Percentiles rank a stretch among this genome's conserved stretches.
Evolutionary conservation across 1,139 yeast species (phyloP).

Genomic region (Protomyces macrosporus): DNA sequence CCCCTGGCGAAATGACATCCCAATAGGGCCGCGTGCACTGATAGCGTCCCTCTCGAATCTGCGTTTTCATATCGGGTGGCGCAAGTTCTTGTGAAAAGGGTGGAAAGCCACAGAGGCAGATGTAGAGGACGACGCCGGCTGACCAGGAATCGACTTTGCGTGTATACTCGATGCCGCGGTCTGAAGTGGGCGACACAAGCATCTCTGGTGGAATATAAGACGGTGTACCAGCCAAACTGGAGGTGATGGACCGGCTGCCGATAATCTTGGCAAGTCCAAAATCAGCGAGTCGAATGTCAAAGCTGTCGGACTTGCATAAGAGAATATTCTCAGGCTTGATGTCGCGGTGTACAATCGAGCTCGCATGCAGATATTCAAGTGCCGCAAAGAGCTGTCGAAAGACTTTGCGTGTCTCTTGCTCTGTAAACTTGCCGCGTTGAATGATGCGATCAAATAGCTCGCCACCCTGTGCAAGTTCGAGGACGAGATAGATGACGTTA

Average conservation of each 20-base stretch:
- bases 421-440: conserved; percentile 71
- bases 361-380: conserved; percentile 61
- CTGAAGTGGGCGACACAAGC: conserved; percentile 3
- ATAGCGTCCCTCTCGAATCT: conserved; percentile 58
- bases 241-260: conserved; percentile 13
- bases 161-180: neutral
- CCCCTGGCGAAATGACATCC: conserved; percentile 63
- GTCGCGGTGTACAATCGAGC: conserved; percentile 80
- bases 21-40: conserved; percentile 78
- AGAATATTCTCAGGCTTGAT: conserved; percentile 84
- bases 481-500: conserved; percentile 53
- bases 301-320: conserved; percentile 49
- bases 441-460: conserved; percentile 82
- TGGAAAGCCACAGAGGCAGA: conserved; percentile 64
- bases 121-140: conserved; percentile 28
- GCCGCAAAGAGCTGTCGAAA: conserved; percentile 69
- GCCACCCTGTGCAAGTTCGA: conserved; percentile 71
- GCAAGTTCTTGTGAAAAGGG: conserved; percentile 78
- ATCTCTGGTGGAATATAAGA: conserved; percentile 29
- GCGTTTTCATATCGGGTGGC: conserved; percentile 73
- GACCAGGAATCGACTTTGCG: conserved; percentile 29
- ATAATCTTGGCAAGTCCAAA: conserved; percentile 75
- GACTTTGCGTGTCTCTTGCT: conserved; percentile 69
- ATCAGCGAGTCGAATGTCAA: conserved; percentile 77
- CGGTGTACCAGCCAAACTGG: conserved; percentile 27